Evolutionary conservation across 2,329 filamentous ascomycete genomes (phyloP).

Genomic region (Paecilomyces niveus): DNA sequence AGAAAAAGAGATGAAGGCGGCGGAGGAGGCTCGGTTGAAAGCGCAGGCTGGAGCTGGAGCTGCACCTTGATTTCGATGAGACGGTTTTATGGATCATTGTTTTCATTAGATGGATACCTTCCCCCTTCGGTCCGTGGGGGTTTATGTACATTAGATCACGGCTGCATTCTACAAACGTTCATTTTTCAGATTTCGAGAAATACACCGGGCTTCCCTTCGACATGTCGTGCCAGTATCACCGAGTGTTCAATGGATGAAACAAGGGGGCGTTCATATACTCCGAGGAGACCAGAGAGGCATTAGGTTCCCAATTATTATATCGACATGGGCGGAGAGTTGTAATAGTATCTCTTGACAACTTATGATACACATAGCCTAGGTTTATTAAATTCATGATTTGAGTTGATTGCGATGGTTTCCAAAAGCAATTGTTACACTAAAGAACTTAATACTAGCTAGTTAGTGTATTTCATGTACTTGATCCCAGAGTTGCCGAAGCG

Average conservation of each 20-base stretch:
- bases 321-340: too few relatives aligned
- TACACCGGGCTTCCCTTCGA: background rate
- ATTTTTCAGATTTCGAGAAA: background rate
- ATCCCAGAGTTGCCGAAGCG: too few relatives aligned
- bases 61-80: background rate
- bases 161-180: background rate
- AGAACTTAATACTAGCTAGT: too few relatives aligned
- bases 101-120: constrained; percentile 9
- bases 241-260: background rate
- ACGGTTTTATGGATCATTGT: constrained; percentile 9
- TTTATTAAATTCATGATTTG: too few relatives aligned
- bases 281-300: too few relatives aligned
- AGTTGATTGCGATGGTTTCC: too few relatives aligned
- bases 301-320: too few relatives aligned
- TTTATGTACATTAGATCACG: constrained; percentile 5
- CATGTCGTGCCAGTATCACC: background rate
- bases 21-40: constrained; percentile 33
- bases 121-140: constrained; percentile 1
- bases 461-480: too few relatives aligned
- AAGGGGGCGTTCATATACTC: background rate
- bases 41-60: constrained; percentile 1
- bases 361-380: too few relatives aligned
- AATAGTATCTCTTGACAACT: too few relatives aligned
- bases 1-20: constrained; percentile 34
- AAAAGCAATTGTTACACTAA: too few relatives aligned